Evolutionary conservation across 164 flowering plant genomes (phyloP).

Genomic region (Saururus chinensis): DNA sequence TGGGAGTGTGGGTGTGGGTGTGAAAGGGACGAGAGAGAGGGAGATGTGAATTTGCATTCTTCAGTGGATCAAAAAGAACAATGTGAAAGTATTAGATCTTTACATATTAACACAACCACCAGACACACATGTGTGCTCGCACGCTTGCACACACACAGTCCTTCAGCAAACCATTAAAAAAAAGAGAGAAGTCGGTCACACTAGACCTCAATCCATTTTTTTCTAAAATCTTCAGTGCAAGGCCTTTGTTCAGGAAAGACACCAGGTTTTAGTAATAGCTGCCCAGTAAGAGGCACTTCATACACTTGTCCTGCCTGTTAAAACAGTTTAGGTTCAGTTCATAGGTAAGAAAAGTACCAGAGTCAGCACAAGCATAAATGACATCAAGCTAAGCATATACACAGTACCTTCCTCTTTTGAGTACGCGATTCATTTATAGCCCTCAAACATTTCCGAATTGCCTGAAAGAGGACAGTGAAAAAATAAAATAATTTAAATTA

Average conservation of each 20-base stretch:
- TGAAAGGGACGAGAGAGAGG: too few relatives aligned
- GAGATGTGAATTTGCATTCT: too few relatives aligned
- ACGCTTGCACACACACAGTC: too few relatives aligned
- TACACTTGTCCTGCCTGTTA: slow-evolving; percentile 96
- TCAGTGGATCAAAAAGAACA: too few relatives aligned
- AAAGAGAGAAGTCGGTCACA: too few relatives aligned
- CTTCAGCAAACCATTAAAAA: too few relatives aligned
- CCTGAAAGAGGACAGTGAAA: slow-evolving; percentile 28
- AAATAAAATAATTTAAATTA: not conserved
- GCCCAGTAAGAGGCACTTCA: slow-evolving; percentile 84
- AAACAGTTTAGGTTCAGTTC: not conserved
- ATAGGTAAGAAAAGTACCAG: not conserved
- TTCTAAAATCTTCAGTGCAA: slow-evolving; percentile 72
- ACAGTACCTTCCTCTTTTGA: slow-evolving; percentile 83
- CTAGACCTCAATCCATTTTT: slow-evolving; percentile 93
- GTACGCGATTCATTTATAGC: slow-evolving; percentile 97
- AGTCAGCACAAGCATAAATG: not conserved
- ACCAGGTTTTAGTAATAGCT: slow-evolving; percentile 57
- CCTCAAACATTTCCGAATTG: slow-evolving; percentile 68
- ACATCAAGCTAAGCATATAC: slow-evolving; percentile 3
- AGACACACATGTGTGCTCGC: too few relatives aligned
- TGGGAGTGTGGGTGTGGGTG: not conserved
- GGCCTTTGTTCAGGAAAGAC: slow-evolving; percentile 76
- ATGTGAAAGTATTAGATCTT: too few relatives aligned
- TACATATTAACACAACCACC: too few relatives aligned